phyloP scores from a whole-genome alignment of 768 basidiomycete species.

The Mycena venus region DNA sequence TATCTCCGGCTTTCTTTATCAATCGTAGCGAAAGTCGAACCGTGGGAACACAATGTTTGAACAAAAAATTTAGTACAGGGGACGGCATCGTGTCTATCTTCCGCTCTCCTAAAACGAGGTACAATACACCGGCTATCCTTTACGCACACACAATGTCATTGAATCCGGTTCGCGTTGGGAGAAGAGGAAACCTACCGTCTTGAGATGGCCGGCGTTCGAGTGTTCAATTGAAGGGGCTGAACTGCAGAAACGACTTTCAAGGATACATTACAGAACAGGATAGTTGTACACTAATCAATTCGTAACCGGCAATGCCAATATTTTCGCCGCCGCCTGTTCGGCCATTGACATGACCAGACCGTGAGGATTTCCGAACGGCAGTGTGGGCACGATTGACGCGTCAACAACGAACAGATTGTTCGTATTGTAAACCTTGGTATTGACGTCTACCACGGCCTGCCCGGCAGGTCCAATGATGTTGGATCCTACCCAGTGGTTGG shows the following conservation, averaged over 20 bases:
- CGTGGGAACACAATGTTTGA: no score
- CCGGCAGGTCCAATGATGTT: constrained; percentile 44
- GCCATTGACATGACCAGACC: constrained; percentile 54
- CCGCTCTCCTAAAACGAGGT: no score
- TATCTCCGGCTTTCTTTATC: no score
- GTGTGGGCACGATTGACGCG: constrained; percentile 48
- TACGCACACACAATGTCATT: no score
- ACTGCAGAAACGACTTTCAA: background rate
- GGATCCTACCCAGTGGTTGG: constrained; percentile 60
- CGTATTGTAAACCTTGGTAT: constrained; percentile 51
- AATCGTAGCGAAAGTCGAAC: no score
- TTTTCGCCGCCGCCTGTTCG: constrained; percentile 56
- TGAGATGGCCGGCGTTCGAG: no score
- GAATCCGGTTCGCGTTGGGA: no score
- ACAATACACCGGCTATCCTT: no score
- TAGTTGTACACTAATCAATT: background rate
- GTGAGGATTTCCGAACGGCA: constrained; percentile 53
- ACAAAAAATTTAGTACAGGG: no score
- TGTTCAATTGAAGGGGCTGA: no score
- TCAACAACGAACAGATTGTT: constrained; percentile 53
- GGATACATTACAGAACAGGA: background rate
- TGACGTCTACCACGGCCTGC: constrained; percentile 54
- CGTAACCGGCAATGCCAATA: constrained; percentile 52
- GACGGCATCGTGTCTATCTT: no score
- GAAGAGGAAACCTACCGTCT: no score